Evolutionary conservation across 2,329 filamentous ascomycete species (phyloP), one percentile per base, ranked within the genome.

Genomic region (Aspergillus sojae): DNA sequence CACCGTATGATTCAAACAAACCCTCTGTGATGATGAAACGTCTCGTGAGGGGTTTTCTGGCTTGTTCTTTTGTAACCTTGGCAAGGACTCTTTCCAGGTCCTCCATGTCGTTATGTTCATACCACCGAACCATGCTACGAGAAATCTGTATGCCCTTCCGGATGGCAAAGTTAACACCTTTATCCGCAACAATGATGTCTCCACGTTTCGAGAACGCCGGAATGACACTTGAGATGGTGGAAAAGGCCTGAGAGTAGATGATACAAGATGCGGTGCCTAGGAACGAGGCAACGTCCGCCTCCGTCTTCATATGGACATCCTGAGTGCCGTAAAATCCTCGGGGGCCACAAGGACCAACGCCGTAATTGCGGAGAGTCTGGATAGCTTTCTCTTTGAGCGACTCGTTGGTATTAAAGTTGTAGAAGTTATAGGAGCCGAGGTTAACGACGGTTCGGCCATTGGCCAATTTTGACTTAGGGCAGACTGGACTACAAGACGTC

Each of bases 241-340:
- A 96, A 77, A 99, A 98, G 4, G 94, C 90, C 76, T 99, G 95
- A 0, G 95, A 92, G 75, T 99, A 99, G 64, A 99, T 89, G 70
- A 99, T 98, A 75, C 93, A 96, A 36, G 91, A 89, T 60, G 94
- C 89, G 1, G 92, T 92, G 28, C 95, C 95, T 30, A 99, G 81
- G 75, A 94, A 96, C 11, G 91, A 87, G 28, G 95, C 93, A 74
- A 99, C 94, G 76, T 98, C 94, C 62, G 92, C 88, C 80, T 99
- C 95, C 19, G 93, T 93, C 83, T 96, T 95, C 88, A 97, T 94
- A 79, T 99, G 95, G 53, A 98, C 94, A 79, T 99, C 95, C 78
- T 98, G 94, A 36, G 93, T 99, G 68, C 94, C 95, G 81, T 99
- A 99, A 82, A 99, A 99, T 68, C 96, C 94, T 6, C 95, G 95